Evolutionary conservation across 2,329 filamentous ascomycete species (phyloP), one percentile per base, ranked within the genome.

Genomic region (Scedosporium aurantiacum): DNA sequence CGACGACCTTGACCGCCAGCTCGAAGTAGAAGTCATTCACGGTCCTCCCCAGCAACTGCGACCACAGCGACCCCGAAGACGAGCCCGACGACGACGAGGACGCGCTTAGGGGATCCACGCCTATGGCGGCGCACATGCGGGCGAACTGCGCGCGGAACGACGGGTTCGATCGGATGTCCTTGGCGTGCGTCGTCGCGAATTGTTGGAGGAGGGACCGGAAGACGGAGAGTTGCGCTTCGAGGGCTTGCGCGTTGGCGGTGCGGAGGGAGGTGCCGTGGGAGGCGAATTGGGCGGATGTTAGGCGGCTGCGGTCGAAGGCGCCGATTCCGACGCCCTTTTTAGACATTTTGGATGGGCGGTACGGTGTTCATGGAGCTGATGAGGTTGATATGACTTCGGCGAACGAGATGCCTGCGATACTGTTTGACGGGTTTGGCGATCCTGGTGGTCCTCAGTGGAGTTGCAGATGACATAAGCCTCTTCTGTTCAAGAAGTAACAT

Each of bases 11-110:
- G n/a, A 97, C 93, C 1, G 91, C 94, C 55, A 99, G 84, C 77
- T 96, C 93, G 73, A 97, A 97, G 76, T 97, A 99, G 71, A 99
- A 99, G 73, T 99, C 94, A 71, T 97, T 96, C 67, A 99, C 92
- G 68, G 87, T 91, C 63, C 89, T 85, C 32, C 94, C 94, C 21
- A 97, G 81, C 64, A 97, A 84, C 77, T 97, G 92, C 7, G 91
- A 89, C 93, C 94, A 97, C 63, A 97, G 86, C 63, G 88, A 94
- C 18, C 84, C 83, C 1, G 75, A 72, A 65, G 78, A 75, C 56
- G 74, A 77, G 50, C 74, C 73, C 28, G 65, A 66, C 57, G 68
- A 69, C 3, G 66, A 66, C 1, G 67, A 66, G 72, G 72, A 76
- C 64, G 72, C 72, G 32, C 91, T 91, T 18, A 99, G 80, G 2